phyloP scores from a whole-genome alignment of 148 eudicot genomes.

The Fallopia convolvulus region DNA sequence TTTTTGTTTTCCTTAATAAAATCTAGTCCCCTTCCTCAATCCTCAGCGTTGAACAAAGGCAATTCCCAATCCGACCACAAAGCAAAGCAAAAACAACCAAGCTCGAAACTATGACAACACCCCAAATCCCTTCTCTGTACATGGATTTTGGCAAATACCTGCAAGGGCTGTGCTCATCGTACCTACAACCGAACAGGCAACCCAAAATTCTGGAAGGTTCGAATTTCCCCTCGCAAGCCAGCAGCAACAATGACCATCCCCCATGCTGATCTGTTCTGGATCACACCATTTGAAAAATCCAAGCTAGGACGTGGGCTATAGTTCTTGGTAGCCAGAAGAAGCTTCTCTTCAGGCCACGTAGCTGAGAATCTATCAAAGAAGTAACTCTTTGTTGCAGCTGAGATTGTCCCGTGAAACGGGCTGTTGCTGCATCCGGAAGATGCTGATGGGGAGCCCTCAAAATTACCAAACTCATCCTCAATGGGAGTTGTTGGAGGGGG shows the following conservation, averaged over 20 bases:
- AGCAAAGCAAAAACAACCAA: conserved; percentile 14
- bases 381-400: conserved; percentile 60
- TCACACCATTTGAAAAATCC: conserved; percentile 57
- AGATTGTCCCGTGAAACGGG: conserved; percentile 56
- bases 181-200: conserved; percentile 58
- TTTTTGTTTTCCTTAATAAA: not conserved
- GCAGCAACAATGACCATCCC: conserved; percentile 86
- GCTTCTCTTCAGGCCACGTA: conserved; percentile 96
- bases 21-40: conserved; percentile 16
- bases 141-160: conserved; percentile 24
- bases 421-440: conserved; percentile 41
- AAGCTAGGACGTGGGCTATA: conserved; percentile 57
- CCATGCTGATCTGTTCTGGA: conserved; percentile 64
- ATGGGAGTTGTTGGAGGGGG: conserved; percentile 59
- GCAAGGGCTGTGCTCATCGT: not conserved
- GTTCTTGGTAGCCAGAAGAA: conserved; percentile 41
- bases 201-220: conserved; percentile 81
- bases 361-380: conserved; percentile 76
- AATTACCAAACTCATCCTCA: conserved; percentile 40
- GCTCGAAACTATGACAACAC: conserved; percentile 45
- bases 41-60: conserved; percentile 18
- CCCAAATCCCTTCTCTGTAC: conserved; percentile 45
- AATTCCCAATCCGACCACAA: conserved; percentile 19
- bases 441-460: conserved; percentile 16
- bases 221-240: conserved; percentile 67